Percentiles rank a stretch among this genome's conserved stretches.
Conservation (phyloP, 2,329 filamentous ascomycete species). For the Microdochium nivale region DNA sequence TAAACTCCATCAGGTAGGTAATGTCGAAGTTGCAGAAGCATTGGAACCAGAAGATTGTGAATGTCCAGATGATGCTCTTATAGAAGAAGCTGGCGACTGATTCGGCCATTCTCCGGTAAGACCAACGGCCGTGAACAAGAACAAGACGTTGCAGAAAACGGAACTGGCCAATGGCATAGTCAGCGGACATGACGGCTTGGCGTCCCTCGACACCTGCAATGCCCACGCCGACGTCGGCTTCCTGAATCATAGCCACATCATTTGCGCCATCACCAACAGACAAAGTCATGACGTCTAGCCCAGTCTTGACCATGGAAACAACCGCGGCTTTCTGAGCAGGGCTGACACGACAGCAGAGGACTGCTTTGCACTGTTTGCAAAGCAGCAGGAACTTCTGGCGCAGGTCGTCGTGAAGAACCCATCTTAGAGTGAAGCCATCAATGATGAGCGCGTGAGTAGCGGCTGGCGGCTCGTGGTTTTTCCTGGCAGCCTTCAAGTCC, state of each 20-base stretch:
- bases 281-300: slow-evolving; percentile 91
- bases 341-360: slow-evolving; percentile 94
- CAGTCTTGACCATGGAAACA: slow-evolving; percentile 88
- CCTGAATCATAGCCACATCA: slow-evolving; percentile 96
- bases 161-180: slow-evolving; percentile 94
- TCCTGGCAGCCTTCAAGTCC: slow-evolving; percentile 70
- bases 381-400: slow-evolving; percentile 90
- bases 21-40: slow-evolving; percentile 94
- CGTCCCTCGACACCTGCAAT: slow-evolving; percentile 89
- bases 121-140: slow-evolving; percentile 89
- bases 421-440: slow-evolving; percentile 86
- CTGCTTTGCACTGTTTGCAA: slow-evolving; percentile 94
- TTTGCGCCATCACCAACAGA: slow-evolving; percentile 92
- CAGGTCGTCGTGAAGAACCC: slow-evolving; percentile 72
- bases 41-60: slow-evolving; percentile 95
- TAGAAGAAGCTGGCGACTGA: slow-evolving; percentile 99
- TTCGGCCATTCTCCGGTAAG: slow-evolving; percentile 88
- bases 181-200: slow-evolving; percentile 91
- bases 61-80: slow-evolving; percentile 99
- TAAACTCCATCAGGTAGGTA: slow-evolving; percentile 95
- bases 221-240: slow-evolving; percentile 92
- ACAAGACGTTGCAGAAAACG: slow-evolving; percentile 77
- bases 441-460: slow-evolving; percentile 90
- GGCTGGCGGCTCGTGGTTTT: slow-evolving; percentile 77
- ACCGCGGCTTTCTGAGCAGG: slow-evolving; percentile 97